Evolutionary conservation across 331 rosid species (phyloP), one percentile per base, ranked within the genome.

Genomic region (Pyracantha coccinea): DNA sequence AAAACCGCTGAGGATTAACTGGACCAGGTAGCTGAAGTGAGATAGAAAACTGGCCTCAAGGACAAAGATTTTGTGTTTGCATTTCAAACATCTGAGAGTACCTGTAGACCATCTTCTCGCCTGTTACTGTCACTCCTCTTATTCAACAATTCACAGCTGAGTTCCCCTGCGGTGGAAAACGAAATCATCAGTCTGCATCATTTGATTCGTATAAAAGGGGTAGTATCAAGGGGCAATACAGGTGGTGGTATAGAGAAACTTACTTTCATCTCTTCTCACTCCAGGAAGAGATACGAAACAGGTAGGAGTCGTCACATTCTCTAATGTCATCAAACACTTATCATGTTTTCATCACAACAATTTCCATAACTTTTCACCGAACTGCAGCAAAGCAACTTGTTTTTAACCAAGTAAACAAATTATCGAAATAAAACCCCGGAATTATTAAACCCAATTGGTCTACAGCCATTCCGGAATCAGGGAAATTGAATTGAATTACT

Each of bases 21-120:
- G 82, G 81, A 33, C 91, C 88, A 2, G 88, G 87, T 60, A 87
- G 84, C 84, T 77, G 82, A 68, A 87, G 84, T 44, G 91, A 71
- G 82, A 87, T 67, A n/a, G 88, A 87, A 81, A 87, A 87, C 53
- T 83, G 85, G 35, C 91, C 91, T 4, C 88, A 77, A 9, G 88
- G 87, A 24, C 91, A 82, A 28, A 87, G 80, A 73, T 87, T 87
- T 20, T 80, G 84, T 0, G 91, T 62, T 55, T 79, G 91, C 91
- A 87, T 87, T 73, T 83, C 81, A 68, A 87, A 87, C 63, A 82
- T 74, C 65, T 87, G 82, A 15, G 87, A 79, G 75, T 82, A 77
- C 83, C 83, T 81, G 66, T 77, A 82, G 2, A 87, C 87, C 24
- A 50, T 82, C 69, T 79, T 87, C 76, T 87, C 91, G 19, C 91